Base-by-base conservation (phyloP, 495 filamentous ascomycete species). In the Talaromyces trachyspermus region DNA sequence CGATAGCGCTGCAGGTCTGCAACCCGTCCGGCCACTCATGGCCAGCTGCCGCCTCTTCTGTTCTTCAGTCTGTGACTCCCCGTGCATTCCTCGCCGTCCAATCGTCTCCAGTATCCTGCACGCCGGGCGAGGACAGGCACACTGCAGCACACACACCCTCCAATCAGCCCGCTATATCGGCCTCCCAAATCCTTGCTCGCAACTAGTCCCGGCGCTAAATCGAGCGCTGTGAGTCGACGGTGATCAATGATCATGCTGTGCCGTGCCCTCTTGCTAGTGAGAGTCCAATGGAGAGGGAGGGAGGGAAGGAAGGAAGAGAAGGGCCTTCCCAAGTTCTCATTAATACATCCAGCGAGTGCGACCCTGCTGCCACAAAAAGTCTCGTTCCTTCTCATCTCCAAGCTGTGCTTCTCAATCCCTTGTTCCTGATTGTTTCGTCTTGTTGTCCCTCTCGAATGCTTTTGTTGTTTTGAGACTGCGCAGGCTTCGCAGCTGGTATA, bases 321-420 rank as follows among this genome's bases (percentile, higher is more conserved):
- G n/a, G n/a, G n/a, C n/a, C n/a, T n/a, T n/a, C n/a, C n/a, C n/a
- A n/a, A n/a, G n/a, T n/a, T n/a, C n/a, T n/a, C 9, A 42, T 42
- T 25, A 9, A 42, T 46, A 46, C 44, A 46, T 46, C 44, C 44
- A 46, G 35, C 29, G 39, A 12, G 37, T 20, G 18, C 37, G 37
- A 6, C 39, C 22, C 19, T 46, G 17, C 17, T 5, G 12, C 19
- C n/a, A 20, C 11, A 6, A 14, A 15, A 32, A 22, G 6, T 46
- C 20, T 9, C 15, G 10, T 27, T 27, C 30, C 37, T 18, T 27
- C 30, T 12, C 27, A 20, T 46, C 29, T 27, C n/a, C 14, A 46
- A 46, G 44, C 44, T 46, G 44, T 46, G 44, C 44, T 46, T 46
- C 42, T 11, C 9, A 11, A 30, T 30, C 33, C 33, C 14, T 43